Conservation (phyloP, 1,284 basidiomycete genomes). For the Cryptococcus sp. region DNA sequence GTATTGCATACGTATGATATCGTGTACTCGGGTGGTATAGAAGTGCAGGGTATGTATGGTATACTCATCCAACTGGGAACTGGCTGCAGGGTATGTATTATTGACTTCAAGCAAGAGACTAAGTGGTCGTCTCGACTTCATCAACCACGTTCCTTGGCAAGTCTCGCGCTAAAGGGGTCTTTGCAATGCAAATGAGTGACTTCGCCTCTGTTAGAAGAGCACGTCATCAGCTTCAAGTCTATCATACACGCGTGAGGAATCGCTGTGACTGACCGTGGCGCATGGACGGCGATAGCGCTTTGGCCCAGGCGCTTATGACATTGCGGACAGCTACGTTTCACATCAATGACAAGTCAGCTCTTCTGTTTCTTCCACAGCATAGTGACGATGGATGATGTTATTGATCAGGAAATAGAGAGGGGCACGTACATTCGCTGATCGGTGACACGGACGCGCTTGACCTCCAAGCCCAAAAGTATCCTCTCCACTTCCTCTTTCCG, state of each 20-base stretch:
- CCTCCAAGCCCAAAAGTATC: slow-evolving; percentile 72
- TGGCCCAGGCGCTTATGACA: slow-evolving; percentile 93
- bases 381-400: too few species aligned
- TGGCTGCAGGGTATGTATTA: not conserved
- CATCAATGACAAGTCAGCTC: not conserved
- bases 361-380: too few species aligned
- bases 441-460: slow-evolving; percentile 81
- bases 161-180: slow-evolving; percentile 66
- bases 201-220: slow-evolving; percentile 66
- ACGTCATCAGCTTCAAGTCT: not conserved
- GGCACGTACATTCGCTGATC: slow-evolving; percentile 79
- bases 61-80: not conserved
- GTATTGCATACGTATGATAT: slow-evolving; percentile 63
- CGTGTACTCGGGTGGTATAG: not conserved
- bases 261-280: slow-evolving; percentile 64
- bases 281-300: slow-evolving; percentile 91
- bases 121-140: not conserved
- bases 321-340: slow-evolving; percentile 73
- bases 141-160: slow-evolving; percentile 31
- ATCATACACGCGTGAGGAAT: not conserved
- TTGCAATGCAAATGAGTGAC: slow-evolving; percentile 93
- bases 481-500: slow-evolving; percentile 72
- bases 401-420: not conserved
- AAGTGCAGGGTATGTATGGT: slow-evolving; percentile 2
- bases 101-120: too few species aligned